Conservation (phyloP, 78 protist genomes). For the Mantamonas sphyraenae region DNA sequence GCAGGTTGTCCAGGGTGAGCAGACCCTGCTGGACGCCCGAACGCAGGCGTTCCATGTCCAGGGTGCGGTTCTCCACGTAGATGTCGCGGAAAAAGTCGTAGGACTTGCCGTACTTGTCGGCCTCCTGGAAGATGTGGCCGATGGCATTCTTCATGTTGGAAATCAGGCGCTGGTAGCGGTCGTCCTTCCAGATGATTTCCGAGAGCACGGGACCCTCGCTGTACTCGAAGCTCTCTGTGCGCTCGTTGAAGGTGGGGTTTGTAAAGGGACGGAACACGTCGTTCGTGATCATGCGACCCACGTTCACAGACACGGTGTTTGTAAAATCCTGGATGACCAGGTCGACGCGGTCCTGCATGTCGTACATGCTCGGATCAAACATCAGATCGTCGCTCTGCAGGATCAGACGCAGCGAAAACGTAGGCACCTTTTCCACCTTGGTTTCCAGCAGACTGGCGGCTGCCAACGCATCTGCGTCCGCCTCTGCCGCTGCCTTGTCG, state of each 20-base stretch:
- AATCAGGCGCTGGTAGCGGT: neutral
- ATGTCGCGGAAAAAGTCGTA: constrained; percentile 27
- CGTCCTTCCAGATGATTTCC: constrained; percentile 3
- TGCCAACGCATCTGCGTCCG: too few relatives aligned
- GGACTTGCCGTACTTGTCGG: constrained; percentile 1
- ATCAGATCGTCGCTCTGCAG: too few relatives aligned
- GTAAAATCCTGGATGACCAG: neutral
- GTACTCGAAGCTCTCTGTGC: neutral
- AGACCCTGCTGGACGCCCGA: neutral
- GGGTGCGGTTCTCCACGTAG: neutral
- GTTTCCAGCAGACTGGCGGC: too few relatives aligned
- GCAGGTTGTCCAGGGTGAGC: constrained; percentile 1
- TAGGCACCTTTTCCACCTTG: too few relatives aligned
- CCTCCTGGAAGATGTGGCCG: constrained; percentile 2
- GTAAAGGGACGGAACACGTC: neutral
- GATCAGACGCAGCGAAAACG: too few relatives aligned
- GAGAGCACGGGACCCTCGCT: neutral
- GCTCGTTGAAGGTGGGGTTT: neutral
- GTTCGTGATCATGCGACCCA: neutral
- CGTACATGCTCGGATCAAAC: too few relatives aligned
- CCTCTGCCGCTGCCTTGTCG: too few relatives aligned
- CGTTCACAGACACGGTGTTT: neutral
- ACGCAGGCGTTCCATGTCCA: neutral
- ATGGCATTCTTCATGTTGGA: neutral
- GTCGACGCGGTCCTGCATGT: neutral